Evolutionary conservation across 306 rosid genomes (phyloP).

Genomic region (Malus asiatica): DNA sequence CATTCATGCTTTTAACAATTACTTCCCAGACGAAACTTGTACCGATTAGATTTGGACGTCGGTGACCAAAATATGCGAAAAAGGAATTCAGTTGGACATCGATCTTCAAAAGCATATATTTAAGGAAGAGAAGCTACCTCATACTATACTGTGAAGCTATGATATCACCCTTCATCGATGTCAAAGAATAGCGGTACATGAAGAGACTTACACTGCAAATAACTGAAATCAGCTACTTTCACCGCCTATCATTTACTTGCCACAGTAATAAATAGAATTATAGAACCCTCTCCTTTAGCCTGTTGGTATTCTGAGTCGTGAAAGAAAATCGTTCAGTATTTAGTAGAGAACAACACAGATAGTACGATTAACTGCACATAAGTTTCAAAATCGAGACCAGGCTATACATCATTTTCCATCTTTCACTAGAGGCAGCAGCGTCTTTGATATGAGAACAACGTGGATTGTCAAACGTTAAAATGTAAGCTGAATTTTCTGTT

Average conservation of each 20-base stretch:
- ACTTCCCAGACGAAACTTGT: neutral
- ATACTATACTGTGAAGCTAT: too few relatives aligned
- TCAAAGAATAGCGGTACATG: neutral
- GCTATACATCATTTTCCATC: conserved; percentile 55
- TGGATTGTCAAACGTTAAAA: conserved; percentile 46
- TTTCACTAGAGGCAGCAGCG: conserved; percentile 47
- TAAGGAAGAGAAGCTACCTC: too few relatives aligned
- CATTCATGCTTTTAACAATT: neutral
- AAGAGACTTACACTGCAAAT: neutral
- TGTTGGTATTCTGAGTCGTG: conserved; percentile 42
- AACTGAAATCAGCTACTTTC: neutral
- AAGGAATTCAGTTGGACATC: neutral
- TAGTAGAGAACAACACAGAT: conserved; percentile 10
- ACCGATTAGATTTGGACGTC: neutral
- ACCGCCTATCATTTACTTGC: neutral
- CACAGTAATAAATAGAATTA: neutral
- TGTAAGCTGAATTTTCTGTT: conserved; percentile 58
- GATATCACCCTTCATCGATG: neutral
- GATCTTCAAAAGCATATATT: neutral
- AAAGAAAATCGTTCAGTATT: neutral
- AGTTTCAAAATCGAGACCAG: conserved; percentile 36
- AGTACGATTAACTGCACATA: neutral
- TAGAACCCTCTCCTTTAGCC: conserved; percentile 27
- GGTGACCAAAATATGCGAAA: neutral
- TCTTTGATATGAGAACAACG: conserved; percentile 58